These are phyloP conservation scores for Xerocomus potaroensis DNA, from an alignment of 768 basidiomycete genomes.

Conservation along the genomic window DNA sequence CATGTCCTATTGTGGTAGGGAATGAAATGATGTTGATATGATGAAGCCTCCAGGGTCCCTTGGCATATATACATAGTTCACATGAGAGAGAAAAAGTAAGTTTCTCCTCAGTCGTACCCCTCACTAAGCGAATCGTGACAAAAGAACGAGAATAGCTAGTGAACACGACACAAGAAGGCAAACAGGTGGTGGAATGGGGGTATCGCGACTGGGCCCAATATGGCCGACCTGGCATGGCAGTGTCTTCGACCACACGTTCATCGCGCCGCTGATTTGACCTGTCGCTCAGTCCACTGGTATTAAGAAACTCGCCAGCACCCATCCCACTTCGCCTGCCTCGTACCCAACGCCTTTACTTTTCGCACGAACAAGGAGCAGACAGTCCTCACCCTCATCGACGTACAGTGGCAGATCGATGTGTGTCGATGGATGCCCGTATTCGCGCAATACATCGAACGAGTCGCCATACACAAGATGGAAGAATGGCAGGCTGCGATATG, in stretches of 20 bases:
- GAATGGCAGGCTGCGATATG: constrained; percentile 74
- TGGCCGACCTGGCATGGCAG: neutral
- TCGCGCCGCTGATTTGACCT: constrained; percentile 2
- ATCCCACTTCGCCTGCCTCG: constrained; percentile 53
- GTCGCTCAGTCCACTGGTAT: constrained; percentile 46
- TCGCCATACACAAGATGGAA: constrained; percentile 64
- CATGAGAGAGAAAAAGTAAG: too few relatives aligned
- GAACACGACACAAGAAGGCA: neutral
- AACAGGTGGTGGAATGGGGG: neutral
- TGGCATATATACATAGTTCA: too few relatives aligned
- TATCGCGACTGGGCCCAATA: neutral
- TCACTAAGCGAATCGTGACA: too few relatives aligned
- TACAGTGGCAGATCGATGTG: constrained; percentile 71
- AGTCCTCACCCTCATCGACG: constrained; percentile 75
- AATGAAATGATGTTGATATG: too few relatives aligned
- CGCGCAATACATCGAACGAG: constrained; percentile 63
- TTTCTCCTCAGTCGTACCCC: too few relatives aligned
- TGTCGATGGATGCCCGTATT: constrained; percentile 73
- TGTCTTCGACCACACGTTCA: constrained; percentile 1
- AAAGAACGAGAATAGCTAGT: neutral
- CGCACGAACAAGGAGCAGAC: constrained; percentile 69
- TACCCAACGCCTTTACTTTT: constrained; percentile 19
- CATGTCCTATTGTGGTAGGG: too few relatives aligned
- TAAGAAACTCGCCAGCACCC: constrained; percentile 81
- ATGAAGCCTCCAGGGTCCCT: too few relatives aligned